Evolutionary conservation across 208 protist genomes (phyloP).

Genomic region (Tritrichomonas foetus): DNA sequence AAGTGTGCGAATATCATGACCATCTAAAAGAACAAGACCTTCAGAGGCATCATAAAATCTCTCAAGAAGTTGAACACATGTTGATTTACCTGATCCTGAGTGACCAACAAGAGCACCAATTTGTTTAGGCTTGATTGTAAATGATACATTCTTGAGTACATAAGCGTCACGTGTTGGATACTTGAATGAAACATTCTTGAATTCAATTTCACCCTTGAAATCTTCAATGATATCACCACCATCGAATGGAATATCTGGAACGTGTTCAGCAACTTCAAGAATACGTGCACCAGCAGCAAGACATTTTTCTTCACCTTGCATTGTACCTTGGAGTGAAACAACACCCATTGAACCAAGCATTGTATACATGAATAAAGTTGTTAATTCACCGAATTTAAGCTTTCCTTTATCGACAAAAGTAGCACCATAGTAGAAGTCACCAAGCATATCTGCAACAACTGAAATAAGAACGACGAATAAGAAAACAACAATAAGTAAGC

Average conservation of each 20-base stretch:
- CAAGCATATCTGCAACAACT: background rate
- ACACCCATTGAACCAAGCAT: background rate
- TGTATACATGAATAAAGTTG: background rate
- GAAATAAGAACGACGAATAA: background rate
- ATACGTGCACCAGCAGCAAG: background rate
- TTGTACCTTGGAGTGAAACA: background rate
- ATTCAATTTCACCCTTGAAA: background rate
- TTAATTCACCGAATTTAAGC: background rate
- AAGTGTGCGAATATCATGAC: slow-evolving; percentile 52
- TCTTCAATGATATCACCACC: background rate
- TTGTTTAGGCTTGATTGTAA: background rate
- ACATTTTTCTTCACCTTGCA: background rate
- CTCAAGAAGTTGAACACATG: background rate
- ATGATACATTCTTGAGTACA: background rate
- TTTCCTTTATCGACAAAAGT: background rate
- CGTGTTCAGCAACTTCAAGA: background rate
- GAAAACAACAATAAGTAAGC: background rate
- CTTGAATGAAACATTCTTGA: too few species aligned
- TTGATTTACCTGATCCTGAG: too few species aligned
- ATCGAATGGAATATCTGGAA: background rate
- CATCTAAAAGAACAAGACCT: slow-evolving; percentile 62
- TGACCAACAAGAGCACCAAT: background rate
- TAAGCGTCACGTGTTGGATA: too few species aligned
- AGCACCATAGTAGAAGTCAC: background rate
- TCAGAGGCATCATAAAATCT: background rate